Evolutionary conservation across 257 asterid species (phyloP), one percentile per base, ranked within the genome.

Genomic region (Penstemon eatonii): DNA sequence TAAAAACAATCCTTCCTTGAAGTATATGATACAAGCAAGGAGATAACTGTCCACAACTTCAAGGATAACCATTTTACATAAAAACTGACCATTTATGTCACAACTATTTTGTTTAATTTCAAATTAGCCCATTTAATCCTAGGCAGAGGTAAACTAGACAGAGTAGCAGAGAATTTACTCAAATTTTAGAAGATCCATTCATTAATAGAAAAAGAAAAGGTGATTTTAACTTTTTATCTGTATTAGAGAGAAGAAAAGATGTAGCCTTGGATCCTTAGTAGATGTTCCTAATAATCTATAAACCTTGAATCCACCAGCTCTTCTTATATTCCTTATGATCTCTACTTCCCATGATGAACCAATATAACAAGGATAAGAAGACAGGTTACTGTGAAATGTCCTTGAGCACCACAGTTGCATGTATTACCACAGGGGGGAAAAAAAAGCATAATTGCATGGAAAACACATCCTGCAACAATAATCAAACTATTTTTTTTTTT

Each of bases 391-490:
- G 33, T 25, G 33, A 25, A 25, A 25, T 25, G 33, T 25, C 37
- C 55, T 57, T 52, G 36, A 71, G 3, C 56, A 43, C 57, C 13
- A 44, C 57, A 66, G 52, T n/a, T 44, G 7, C 58, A 47, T 66
- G 43, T 11, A 61, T 36, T 60, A 72, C 15, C 50, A 64, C 40
- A 45, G 51, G 60, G 51, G 56, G 37, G 11, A 41, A 5, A 33
- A 41, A 53, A 25, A 58, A 38, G 65, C 39, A 58, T 12, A 44
- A 49, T 46, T 66, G 43, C 56, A 56, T 39, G 38, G 11, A 69
- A 56, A 19, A n/a, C 56, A 53, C 39, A 45, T 69, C 73, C 52
- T 53, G 37, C 55, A 65, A 56, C 58, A 45, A 73, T 44, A 56
- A 72, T 33, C n/a, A 42, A 52, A 45, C 15, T 55, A 11, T 37